Evolutionary conservation across 2,329 filamentous ascomycete genomes (phyloP), one percentile per base, ranked within the genome.

Genomic region (Botrytis tulipae): DNA sequence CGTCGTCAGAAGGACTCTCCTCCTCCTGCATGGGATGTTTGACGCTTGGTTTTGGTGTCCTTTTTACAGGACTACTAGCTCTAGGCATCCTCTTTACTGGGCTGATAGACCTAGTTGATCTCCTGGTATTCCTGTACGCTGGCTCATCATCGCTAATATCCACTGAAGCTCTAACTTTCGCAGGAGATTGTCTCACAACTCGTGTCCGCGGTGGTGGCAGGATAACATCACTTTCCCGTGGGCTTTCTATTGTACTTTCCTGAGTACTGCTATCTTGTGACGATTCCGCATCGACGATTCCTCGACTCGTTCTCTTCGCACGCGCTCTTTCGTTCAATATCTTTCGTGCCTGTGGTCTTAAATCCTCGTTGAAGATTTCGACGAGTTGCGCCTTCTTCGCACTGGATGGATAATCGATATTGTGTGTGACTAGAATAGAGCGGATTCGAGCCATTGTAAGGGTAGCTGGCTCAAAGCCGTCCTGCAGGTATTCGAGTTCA

Each of bases 381-480:
- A 99, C 87, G 35, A 99, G 89, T 80, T 97, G 92, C 0, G 90
- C 85, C 85, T 99, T 99, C 85, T 98, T 99, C 20, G 96, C 94
- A 7, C 91, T 95, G 0, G 93, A 91, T 8, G 95, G 92, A 81
- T 97, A 98, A 54, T 90, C 84, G 79, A 98, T 86, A 81, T 94
- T 92, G 84, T 99, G 93, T 77, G 90, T 92, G 79, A 98, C 93
- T 73, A 99, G 89, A 77, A 98, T 97, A 67, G 93, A 95, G 79
- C 96, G 93, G 78, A 99, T 86, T 63, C 92, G 92, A 42, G 96
- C 94, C 68, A 98, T 90, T 1, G 94, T 98, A 76, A 98, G 88
- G 76, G 88, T 89, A 80, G 88, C 87, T 32, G 96, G 90, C 82
- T 99, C 94, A 82, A 98, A 98, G 79, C 89, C 93, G 72, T 93